Evolutionary conservation across 148 eudicot species (phyloP).

Genomic region (Polygonum maritimum): DNA sequence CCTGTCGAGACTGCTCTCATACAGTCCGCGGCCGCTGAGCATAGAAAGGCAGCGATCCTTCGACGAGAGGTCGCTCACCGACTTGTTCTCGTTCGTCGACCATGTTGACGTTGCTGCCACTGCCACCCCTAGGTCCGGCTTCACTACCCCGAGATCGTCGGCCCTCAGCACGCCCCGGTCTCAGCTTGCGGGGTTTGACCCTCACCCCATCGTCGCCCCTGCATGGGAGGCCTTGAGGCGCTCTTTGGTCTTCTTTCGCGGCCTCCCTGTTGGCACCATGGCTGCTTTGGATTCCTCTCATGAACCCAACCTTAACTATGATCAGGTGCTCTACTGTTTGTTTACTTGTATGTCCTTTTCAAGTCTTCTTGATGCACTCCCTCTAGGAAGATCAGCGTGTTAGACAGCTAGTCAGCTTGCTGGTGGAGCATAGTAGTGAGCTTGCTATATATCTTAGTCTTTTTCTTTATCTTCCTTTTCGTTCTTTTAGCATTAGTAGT

Average conservation of each 20-base stretch:
- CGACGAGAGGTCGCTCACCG: conserved; percentile 64
- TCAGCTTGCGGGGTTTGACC: conserved; percentile 38
- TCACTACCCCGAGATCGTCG: conserved; percentile 46
- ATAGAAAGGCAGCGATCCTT: conserved; percentile 73
- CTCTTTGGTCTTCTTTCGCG: conserved; percentile 70
- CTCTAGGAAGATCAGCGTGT: too few species aligned
- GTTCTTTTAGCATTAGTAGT: too few species aligned
- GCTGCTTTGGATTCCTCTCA: conserved; percentile 82
- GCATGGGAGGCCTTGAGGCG: conserved; percentile 89
- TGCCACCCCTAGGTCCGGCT: conserved; percentile 52
- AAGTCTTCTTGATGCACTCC: not conserved
- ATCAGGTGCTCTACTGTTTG: conserved; percentile 48
- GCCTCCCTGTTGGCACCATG: conserved; percentile 92
- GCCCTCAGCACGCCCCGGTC: conserved; percentile 49
- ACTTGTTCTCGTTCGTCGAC: conserved; percentile 12
- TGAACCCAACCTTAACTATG: conserved; percentile 65
- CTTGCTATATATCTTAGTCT: too few species aligned
- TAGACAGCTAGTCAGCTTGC: too few species aligned
- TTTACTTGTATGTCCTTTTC: not conserved
- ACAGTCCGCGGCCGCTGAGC: conserved; percentile 44
- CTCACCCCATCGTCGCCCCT: conserved; percentile 65
- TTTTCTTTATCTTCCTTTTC: too few species aligned
- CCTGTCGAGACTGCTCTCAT: conserved; percentile 48
- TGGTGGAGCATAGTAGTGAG: too few species aligned
- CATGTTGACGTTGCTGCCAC: not conserved